phyloP scores from a whole-genome alignment of 805 yeast genomes.

The Saccharomycodes ludwigii region DNA sequence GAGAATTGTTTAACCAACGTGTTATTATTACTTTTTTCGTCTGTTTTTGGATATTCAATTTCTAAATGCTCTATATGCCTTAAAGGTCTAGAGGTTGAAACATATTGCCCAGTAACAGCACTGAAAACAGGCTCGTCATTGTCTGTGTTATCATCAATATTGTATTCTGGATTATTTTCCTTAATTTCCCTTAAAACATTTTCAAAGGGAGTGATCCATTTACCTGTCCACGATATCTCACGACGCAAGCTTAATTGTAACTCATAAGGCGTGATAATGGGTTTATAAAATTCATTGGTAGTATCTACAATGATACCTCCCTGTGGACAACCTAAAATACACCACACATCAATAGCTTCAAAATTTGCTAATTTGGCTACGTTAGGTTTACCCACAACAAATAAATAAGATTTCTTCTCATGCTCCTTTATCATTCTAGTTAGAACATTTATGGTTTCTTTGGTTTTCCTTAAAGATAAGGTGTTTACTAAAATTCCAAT shows the following conservation, averaged over 20 bases:
- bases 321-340: slow-evolving; percentile 86
- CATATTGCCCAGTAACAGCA: slow-evolving; percentile 73
- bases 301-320: slow-evolving; percentile 83
- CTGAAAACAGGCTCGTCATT: slow-evolving; percentile 74
- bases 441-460: slow-evolving; percentile 48
- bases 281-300: slow-evolving; percentile 70
- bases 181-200: slow-evolving; percentile 31
- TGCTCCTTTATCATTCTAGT: slow-evolving; percentile 51
- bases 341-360: slow-evolving; percentile 91
- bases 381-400: slow-evolving; percentile 96
- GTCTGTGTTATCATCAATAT: slow-evolving; percentile 12
- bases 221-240: slow-evolving; percentile 81
- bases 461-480: slow-evolving; percentile 65
- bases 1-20: slow-evolving; percentile 46
- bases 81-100: slow-evolving; percentile 63
- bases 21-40: slow-evolving; percentile 18
- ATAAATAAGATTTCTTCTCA: slow-evolving; percentile 84
- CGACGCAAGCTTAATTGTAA: slow-evolving; percentile 65
- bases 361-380: slow-evolving; percentile 95
- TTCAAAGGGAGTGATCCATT: slow-evolving; percentile 79
- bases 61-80: slow-evolving; percentile 54
- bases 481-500: slow-evolving; percentile 88
- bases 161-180: slow-evolving; percentile 20
- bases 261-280: slow-evolving; percentile 91
- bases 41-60: slow-evolving; percentile 31